These are phyloP conservation scores for Spinacia oleracea DNA, from an alignment of 179 eudicot genomes.

Conservation along the genomic window DNA sequence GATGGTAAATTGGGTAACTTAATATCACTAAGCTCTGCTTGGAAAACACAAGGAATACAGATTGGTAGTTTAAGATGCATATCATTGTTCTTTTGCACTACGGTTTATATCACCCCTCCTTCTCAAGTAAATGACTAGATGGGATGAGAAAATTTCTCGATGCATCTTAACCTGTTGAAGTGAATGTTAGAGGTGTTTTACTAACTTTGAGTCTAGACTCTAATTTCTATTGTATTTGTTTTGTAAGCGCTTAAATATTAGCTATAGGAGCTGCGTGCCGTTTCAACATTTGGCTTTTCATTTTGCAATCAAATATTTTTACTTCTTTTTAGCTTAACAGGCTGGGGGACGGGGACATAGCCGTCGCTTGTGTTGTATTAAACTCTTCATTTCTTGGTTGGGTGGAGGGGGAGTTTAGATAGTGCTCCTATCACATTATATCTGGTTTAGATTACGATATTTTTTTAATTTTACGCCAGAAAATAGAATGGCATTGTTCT, in stretches of 20 bases:
- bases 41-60: background rate
- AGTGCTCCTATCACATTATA: background rate
- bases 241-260: background rate
- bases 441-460: background rate
- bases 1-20: background rate
- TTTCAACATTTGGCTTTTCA: background rate
- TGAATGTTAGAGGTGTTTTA: too few relatives aligned
- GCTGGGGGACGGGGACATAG: background rate
- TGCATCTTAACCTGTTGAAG: background rate
- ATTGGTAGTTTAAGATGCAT: background rate
- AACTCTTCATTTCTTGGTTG: background rate
- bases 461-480: background rate
- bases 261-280: background rate
- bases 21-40: background rate
- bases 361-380: background rate
- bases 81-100: background rate
- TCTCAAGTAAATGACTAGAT: background rate
- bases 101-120: background rate
- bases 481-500: background rate
- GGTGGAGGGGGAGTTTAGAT: background rate
- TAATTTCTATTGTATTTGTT: too few relatives aligned
- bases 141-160: background rate
- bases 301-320: background rate
- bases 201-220: too few relatives aligned
- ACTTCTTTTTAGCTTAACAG: background rate